phyloP scores from a whole-genome alignment of 306 rosid species.

The Malus asiatica region DNA sequence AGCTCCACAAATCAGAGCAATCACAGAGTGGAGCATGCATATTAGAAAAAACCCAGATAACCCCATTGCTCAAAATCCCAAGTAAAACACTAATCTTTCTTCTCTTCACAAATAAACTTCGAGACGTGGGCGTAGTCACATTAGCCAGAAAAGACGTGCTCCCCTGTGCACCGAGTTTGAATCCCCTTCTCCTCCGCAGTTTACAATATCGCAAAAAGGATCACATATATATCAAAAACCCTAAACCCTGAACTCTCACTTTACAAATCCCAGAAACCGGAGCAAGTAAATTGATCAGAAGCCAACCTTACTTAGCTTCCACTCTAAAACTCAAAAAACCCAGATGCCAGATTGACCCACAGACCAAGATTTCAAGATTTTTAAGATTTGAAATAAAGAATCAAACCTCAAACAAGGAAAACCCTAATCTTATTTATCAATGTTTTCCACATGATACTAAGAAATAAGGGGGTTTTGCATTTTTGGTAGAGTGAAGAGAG shows the following conservation, averaged over 20 bases:
- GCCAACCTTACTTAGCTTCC: neutral
- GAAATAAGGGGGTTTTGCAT: neutral
- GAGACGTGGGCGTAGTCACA: neutral
- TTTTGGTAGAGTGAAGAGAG: neutral
- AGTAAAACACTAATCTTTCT: neutral
- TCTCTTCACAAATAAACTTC: neutral
- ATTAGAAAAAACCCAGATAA: constrained; percentile 52
- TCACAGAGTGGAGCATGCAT: constrained; percentile 69
- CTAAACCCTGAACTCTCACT: neutral
- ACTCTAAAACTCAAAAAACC: constrained; percentile 3
- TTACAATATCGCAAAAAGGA: neutral
- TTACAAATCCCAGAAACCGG: neutral
- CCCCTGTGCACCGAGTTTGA: too few species aligned
- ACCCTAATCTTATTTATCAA: neutral
- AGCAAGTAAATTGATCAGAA: neutral
- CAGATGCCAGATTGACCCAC: constrained; percentile 3
- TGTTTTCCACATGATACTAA: neutral
- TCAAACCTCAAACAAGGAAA: constrained; percentile 20
- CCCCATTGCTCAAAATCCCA: constrained; percentile 33
- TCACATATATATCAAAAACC: neutral
- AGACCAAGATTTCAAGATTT: constrained; percentile 1
- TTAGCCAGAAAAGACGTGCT: neutral
- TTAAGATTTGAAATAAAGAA: neutral
- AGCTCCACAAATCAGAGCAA: constrained; percentile 67
- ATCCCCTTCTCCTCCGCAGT: neutral